These are phyloP conservation scores for Paramecium caudatum DNA, from an alignment of 73 alveolate species.

Conservation along the genomic window DNA sequence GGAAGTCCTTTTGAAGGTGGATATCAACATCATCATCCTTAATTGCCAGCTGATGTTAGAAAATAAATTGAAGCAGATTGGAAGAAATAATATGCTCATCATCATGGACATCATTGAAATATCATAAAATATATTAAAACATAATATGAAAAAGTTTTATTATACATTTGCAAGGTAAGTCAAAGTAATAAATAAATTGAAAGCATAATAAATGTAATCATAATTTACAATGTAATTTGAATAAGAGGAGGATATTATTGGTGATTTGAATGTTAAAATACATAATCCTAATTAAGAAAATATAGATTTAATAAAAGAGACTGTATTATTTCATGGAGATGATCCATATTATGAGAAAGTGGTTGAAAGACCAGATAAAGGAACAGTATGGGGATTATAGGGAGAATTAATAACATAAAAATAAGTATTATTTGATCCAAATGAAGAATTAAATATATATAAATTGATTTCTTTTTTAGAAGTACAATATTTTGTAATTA, in stretches of 20 bases:
- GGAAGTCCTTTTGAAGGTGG: constrained; percentile 74
- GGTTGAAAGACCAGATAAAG: constrained; percentile 75
- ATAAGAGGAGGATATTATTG: no score
- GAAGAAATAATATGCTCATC: constrained; percentile 57
- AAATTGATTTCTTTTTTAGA: constrained; percentile 44
- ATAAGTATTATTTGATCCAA: not conserved
- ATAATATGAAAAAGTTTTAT: no score
- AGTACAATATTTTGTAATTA: not conserved
- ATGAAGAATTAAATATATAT: not conserved
- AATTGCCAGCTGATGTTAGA: constrained; percentile 69
- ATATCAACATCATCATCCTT: constrained; percentile 69
- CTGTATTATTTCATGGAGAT: constrained; percentile 73
- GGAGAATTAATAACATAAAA: constrained; percentile 53
- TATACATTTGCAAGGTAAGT: no score
- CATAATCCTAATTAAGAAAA: no score
- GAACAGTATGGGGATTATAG: constrained; percentile 76
- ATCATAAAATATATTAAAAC: no score
- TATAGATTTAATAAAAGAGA: constrained; percentile 66
- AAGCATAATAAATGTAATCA: no score
- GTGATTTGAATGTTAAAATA: no score
- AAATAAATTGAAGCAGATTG: constrained; percentile 43
- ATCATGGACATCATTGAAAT: constrained; percentile 67
- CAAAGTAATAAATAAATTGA: no score
- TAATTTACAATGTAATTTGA: no score
- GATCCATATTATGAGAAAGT: constrained; percentile 75